Conservation (phyloP, 306 rosid species). For the Fagus crenata region DNA sequence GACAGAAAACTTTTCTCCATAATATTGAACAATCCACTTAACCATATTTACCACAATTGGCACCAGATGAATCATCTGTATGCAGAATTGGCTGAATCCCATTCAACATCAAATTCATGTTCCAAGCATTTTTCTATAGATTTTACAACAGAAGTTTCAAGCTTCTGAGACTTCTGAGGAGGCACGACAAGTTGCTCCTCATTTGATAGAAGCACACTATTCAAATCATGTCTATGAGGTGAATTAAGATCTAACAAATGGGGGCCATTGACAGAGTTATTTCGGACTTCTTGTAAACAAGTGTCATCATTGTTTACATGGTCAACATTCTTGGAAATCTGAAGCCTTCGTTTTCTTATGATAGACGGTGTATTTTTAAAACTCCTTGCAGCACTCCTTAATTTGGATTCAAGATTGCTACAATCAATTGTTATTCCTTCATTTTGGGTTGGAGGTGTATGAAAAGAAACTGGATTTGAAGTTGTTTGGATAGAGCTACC, state of each 20-base stretch:
- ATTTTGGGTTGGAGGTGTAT: constrained; percentile 11
- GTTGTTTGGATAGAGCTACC: background rate
- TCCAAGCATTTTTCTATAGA: constrained; percentile 7
- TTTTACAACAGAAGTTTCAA: background rate
- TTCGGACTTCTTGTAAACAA: background rate
- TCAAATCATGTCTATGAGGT: background rate
- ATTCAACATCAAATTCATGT: background rate
- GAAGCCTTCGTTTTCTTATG: constrained; percentile 28
- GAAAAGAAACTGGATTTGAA: background rate
- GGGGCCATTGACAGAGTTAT: background rate
- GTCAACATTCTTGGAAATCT: background rate
- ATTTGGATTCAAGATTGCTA: constrained; percentile 9
- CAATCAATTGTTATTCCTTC: background rate
- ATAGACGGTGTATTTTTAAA: constrained; percentile 39
- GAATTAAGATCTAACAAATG: background rate
- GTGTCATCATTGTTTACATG: background rate
- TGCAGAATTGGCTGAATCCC: background rate
- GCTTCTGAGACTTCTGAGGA: constrained; percentile 2
- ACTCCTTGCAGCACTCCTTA: constrained; percentile 27
- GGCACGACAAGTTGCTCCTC: background rate
- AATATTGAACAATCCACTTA: too few relatives aligned
- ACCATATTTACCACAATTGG: too few relatives aligned
- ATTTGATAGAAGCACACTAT: background rate
- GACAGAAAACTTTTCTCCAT: too few relatives aligned
- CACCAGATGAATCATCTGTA: too few relatives aligned